Evolutionary conservation across 1,139 yeast species (phyloP).

Genomic region (Wickerhamomyces sp.): DNA sequence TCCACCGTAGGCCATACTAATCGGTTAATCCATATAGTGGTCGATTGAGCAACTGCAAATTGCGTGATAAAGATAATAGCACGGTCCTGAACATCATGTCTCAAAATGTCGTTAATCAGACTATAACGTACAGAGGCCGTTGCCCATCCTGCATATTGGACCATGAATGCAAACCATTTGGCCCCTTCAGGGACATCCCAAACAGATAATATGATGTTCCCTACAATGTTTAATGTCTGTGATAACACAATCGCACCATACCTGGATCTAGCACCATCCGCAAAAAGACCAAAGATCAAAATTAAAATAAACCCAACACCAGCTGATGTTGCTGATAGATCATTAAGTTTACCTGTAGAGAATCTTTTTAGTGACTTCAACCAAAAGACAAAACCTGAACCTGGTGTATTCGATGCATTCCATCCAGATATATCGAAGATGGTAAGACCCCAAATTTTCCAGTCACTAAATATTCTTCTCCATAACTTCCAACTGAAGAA

Average conservation of each 20-base stretch:
- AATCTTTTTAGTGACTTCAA: slow-evolving; percentile 27
- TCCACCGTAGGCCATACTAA: slow-evolving; percentile 54
- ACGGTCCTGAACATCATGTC: slow-evolving; percentile 32
- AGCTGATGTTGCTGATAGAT: slow-evolving; percentile 29
- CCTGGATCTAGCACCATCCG: slow-evolving; percentile 26
- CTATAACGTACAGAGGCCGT: slow-evolving; percentile 34
- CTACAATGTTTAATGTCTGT: not conserved
- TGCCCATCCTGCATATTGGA: slow-evolving; percentile 30
- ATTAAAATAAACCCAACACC: slow-evolving; percentile 31
- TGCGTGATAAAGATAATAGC: slow-evolving; percentile 33
- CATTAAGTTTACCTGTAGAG: slow-evolving; percentile 28
- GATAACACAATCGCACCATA: slow-evolving; percentile 31
- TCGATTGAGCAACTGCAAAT: slow-evolving; percentile 31
- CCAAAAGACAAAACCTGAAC: slow-evolving; percentile 32
- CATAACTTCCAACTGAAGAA: slow-evolving; percentile 33
- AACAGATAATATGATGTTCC: not conserved
- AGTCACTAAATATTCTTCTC: slow-evolving; percentile 40
- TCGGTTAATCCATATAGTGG: slow-evolving; percentile 32
- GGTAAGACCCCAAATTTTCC: slow-evolving; percentile 46
- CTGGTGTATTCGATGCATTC: slow-evolving; percentile 43
- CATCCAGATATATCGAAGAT: slow-evolving; percentile 51
- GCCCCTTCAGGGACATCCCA: slow-evolving; percentile 24
- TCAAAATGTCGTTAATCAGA: slow-evolving; percentile 30
- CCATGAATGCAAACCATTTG: slow-evolving; percentile 32
- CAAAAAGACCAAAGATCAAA: slow-evolving; percentile 26